Base-by-base conservation (phyloP, 257 asterid genomes). In the Mentha longifolia region DNA sequence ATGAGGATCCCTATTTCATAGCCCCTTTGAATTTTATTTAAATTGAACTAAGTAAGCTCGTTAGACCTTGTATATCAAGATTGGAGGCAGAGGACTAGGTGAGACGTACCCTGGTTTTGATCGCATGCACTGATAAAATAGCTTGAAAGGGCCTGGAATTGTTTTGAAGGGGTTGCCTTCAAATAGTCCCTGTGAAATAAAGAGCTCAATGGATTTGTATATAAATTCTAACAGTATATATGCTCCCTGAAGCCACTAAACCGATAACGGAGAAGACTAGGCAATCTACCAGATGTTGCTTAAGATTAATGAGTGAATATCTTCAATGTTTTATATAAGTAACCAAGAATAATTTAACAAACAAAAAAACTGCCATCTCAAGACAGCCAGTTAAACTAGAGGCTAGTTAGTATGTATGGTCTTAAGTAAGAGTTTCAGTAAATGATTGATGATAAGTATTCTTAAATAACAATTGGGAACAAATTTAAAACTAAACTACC, bases 91-190 rank as follows among this genome's bases (percentile, higher is more conserved):
- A 52, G 57, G 51, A 67, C 15, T 57, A 22, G 9, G 51, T 0
- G 39, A 12, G 70, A 62, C 82, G 7, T 88, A 94, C 99, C 99
- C 99, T 25, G 95, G 98, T 70, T 89, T 89, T 10, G 99, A 89
- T 28, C 93, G 90, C 99, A 95, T 95, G 84, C 99, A 95, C 83
- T 57, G 85, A 84, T 85, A 87, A 69, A 95, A 95, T 33, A 92
- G 86, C 89, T 88, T 95, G 87, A 86, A 95, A 65, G 99, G 99
- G 47, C 97, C 98, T 10, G 98, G 99, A 76, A 95, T 78, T 49
- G 99, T 95, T 81, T 86, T 95, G 75, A 95, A 95, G 49, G 99
- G 98, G 65, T 95, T 95, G 61, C 99, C 99, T 81, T 94, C 99
- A 69, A 91, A 94, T 71, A 94, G 87, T 19, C 96, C 97, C 99